Evolutionary conservation across 78 protist species (phyloP).

Genomic region (Dictyostelium purpureum): DNA sequence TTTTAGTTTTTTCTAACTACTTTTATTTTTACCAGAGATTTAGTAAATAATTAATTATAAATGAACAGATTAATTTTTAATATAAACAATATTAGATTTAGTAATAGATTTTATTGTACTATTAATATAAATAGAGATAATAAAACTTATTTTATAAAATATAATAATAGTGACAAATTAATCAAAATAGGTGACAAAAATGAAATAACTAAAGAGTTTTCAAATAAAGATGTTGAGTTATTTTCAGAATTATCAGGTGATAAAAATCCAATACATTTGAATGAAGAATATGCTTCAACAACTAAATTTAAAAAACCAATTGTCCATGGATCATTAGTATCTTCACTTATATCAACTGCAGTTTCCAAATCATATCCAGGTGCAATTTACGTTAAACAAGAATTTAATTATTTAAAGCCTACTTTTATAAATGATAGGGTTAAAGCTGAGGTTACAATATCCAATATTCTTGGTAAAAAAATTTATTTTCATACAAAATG

Average conservation of each 20-base stretch:
- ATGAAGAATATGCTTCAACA: conserved; percentile 11
- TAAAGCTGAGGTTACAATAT: conserved; percentile 24
- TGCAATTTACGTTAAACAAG: conserved; percentile 34
- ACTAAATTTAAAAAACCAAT: conserved; percentile 5
- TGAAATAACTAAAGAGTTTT: neutral
- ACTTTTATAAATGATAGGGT: conserved; percentile 30
- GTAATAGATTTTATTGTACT: too few relatives aligned
- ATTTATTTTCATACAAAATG: conserved; percentile 16
- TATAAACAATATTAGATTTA: too few relatives aligned
- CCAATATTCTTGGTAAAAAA: conserved; percentile 15
- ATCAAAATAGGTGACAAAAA: conserved; percentile 38
- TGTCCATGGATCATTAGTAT: conserved; percentile 41
- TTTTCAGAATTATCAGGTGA: conserved; percentile 51
- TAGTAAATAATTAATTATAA: too few relatives aligned
- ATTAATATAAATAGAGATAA: neutral
- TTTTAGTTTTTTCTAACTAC: too few relatives aligned
- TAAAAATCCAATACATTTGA: conserved; percentile 38
- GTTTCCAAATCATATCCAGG: conserved; percentile 30
- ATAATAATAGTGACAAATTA: neutral
- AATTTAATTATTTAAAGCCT: conserved; percentile 16
- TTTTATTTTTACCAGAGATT: too few relatives aligned
- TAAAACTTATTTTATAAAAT: neutral
- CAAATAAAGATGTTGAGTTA: neutral
- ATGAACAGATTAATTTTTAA: too few relatives aligned
- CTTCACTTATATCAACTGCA: conserved; percentile 23